These are phyloP conservation scores for Penicillium sp. DNA, from an alignment of 2,329 filamentous ascomycete genomes.

Conservation along the genomic window DNA sequence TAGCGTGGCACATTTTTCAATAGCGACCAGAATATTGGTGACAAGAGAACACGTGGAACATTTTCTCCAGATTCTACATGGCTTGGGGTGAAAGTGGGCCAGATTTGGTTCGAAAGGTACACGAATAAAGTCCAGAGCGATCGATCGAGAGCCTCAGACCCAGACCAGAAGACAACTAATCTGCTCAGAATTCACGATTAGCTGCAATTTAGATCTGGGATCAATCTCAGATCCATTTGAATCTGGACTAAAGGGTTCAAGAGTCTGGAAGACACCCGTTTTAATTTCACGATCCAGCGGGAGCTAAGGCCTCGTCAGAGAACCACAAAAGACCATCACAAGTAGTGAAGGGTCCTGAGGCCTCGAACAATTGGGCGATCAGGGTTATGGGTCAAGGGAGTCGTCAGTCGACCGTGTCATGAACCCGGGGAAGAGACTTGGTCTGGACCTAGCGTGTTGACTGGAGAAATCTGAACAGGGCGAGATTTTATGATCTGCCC, in stretches of 20 bases:
- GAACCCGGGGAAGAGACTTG: background rate
- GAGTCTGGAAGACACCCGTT: background rate
- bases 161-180: background rate
- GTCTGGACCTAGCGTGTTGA: background rate
- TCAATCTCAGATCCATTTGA: background rate
- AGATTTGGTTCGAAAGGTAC: no score
- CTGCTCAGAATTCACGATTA: background rate
- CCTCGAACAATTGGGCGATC: background rate
- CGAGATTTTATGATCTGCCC: background rate
- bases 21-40: background rate
- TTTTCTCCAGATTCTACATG: background rate
- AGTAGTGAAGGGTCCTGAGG: background rate
- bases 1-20: background rate
- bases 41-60: background rate
- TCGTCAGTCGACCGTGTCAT: slow-evolving; percentile 1
- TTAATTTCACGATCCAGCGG: background rate
- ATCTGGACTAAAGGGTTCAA: background rate
- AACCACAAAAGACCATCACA: background rate
- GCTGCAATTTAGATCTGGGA: background rate
- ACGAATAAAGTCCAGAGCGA: background rate
- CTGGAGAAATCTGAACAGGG: background rate
- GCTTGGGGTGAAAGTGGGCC: background rate
- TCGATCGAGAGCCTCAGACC: background rate
- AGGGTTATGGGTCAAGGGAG: background rate
- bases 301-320: background rate